phyloP scores from a whole-genome alignment of 352 stramenopile species.

The Phytophthora syringae region DNA sequence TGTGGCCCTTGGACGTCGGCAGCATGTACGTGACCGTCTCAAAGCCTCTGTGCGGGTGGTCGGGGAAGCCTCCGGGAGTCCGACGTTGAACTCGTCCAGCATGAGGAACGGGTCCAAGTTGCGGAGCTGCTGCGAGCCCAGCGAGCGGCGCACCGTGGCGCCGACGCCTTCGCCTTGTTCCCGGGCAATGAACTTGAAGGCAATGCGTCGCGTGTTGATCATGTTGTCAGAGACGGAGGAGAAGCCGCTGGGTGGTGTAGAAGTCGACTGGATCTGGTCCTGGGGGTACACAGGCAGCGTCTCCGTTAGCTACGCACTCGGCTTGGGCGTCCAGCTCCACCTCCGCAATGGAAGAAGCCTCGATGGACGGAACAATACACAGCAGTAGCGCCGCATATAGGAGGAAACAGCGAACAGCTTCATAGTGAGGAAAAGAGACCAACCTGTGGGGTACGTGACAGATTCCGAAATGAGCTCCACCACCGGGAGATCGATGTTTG shows the following conservation, averaged over 20 bases:
- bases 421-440: constrained; percentile 4
- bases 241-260: constrained; percentile 12
- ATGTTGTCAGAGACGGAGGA: constrained; percentile 17
- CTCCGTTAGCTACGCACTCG: constrained; percentile 33
- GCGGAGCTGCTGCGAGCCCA: constrained; percentile 56
- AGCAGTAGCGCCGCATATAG: constrained; percentile 6
- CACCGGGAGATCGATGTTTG: background rate
- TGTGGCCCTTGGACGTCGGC: constrained; percentile 67
- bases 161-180: constrained; percentile 65
- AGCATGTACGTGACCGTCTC: constrained; percentile 93
- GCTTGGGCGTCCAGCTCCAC: constrained; percentile 19
- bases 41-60: constrained; percentile 93
- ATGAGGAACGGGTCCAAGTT: constrained; percentile 66
- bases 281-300: constrained; percentile 25
- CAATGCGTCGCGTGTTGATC: constrained; percentile 47
- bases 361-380: background rate
- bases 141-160: constrained; percentile 58
- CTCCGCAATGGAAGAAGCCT: constrained; percentile 10
- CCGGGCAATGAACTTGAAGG: constrained; percentile 57
- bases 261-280: background rate
- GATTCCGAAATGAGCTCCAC: constrained; percentile 18
- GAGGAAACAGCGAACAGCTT: constrained; percentile 3
- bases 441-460: constrained; percentile 16
- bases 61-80: constrained; percentile 84
- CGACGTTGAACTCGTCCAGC: constrained; percentile 65